Conservation (phyloP, 1,284 basidiomycete genomes). For the Moesziomyces sp. region DNA sequence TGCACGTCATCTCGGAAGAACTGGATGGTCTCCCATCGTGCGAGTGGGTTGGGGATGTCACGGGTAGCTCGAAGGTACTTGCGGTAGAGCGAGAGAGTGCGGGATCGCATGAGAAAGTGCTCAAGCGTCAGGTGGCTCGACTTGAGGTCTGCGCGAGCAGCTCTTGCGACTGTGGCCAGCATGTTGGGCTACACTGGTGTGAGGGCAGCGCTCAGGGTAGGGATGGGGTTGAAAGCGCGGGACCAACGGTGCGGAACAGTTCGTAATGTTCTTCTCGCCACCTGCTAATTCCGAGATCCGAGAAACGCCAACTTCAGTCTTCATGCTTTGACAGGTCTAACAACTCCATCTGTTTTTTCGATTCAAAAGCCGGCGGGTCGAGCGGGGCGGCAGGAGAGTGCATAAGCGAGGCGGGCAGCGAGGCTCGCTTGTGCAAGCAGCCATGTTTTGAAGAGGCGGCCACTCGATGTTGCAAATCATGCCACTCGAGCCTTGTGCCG, state of each 20-base stretch:
- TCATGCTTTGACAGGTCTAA: too few relatives aligned
- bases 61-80: slow-evolving; percentile 54
- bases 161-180: slow-evolving; percentile 12
- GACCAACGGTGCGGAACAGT: too few relatives aligned
- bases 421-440: too few relatives aligned
- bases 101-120: slow-evolving; percentile 51
- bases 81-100: slow-evolving; percentile 51
- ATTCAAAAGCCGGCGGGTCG: background rate
- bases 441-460: background rate
- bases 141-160: slow-evolving; percentile 33
- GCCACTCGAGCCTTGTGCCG: slow-evolving; percentile 6
- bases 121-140: slow-evolving; percentile 50
- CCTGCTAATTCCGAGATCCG: too few relatives aligned
- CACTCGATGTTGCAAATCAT: slow-evolving; percentile 9
- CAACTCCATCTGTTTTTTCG: too few relatives aligned
- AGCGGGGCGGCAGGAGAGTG: background rate
- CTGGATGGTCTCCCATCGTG: slow-evolving; percentile 57
- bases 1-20: slow-evolving; percentile 50
- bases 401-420: background rate
- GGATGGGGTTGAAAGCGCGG: too few relatives aligned
- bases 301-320: too few relatives aligned
- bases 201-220: too few relatives aligned
- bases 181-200: slow-evolving; percentile 1
- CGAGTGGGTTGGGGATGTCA: slow-evolving; percentile 56
- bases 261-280: too few relatives aligned